These are phyloP conservation scores for Candida gorgasii DNA, from an alignment of 805 yeast species.

Conservation along the genomic window DNA sequence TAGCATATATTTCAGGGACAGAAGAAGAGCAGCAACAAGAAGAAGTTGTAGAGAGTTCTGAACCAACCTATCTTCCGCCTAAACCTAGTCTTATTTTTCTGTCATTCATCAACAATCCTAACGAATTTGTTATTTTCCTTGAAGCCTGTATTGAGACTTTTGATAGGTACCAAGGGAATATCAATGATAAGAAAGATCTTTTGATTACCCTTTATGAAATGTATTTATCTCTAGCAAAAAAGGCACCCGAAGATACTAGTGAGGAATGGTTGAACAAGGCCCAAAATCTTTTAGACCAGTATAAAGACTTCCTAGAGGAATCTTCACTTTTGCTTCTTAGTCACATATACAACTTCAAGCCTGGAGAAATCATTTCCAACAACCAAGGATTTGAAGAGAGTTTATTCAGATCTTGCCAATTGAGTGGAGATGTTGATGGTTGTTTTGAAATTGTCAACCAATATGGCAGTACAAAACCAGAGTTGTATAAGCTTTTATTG, in stretches of 20 bases:
- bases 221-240: conserved; percentile 61
- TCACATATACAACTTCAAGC: conserved; percentile 54
- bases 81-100: conserved; percentile 84
- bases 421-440: conserved; percentile 54
- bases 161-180: conserved; percentile 70
- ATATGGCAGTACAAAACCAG: conserved; percentile 63
- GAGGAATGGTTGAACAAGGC: conserved; percentile 70
- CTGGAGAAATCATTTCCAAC: conserved; percentile 46
- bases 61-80: conserved; percentile 87
- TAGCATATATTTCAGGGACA: conserved; percentile 27
- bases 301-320: conserved; percentile 53
- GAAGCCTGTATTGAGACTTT: conserved; percentile 88
- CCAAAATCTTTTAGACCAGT: conserved; percentile 43
- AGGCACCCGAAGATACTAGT: conserved; percentile 30
- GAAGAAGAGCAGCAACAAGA: conserved; percentile 13
- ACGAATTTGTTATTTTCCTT: conserved; percentile 85
- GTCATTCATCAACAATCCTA: conserved; percentile 80
- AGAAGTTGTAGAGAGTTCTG: conserved; percentile 17
- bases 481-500: conserved; percentile 65
- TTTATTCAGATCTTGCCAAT: conserved; percentile 63
- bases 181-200: conserved; percentile 69
- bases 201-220: conserved; percentile 79
- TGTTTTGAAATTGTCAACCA: conserved; percentile 59
- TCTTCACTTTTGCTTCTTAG: conserved; percentile 57
- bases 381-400: conserved; percentile 56